Base-by-base conservation (phyloP, 352 stramenopile genomes). In the Detonula confervacea region DNA sequence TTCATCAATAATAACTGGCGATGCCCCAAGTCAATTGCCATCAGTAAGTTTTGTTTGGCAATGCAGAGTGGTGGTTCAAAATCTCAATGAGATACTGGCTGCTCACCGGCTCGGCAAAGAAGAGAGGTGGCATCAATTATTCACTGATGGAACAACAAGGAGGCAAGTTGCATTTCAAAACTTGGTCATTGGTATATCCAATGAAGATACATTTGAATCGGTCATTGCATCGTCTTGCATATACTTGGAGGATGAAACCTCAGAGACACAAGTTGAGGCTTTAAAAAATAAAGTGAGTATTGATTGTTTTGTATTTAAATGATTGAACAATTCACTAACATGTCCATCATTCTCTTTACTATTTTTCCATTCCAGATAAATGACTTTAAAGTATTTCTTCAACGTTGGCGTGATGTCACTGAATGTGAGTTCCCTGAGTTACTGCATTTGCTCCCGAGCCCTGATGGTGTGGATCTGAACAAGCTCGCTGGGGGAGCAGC, bases 31-130 rank as follows among this genome's bases (percentile, higher is more conserved):
- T 5, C 1, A 49, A 4, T 14, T 49, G 11, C 39, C 39, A 49
- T 49, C 39, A 49, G 16, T 72, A 1, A 24, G 35, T 62, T 62
- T 44, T 30, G 8, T 46, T 49, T 24, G 24, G 2, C n/a, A 59
- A 11, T 47, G 8, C 25, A 1, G 46, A 20, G 12, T 37, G 1
- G 22, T 54, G 1, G 11, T 60, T 51, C 46, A 39, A 11, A 62
- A 27, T 11, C 14, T 72, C 1, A 39, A 22, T 9, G 24, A 60
- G 25, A 29, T 54, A 12, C 6, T 72, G 14, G 27, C 46, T 35
- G 63, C 63, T 27, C 62, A 62, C 27, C 5, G 22, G 16, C 44
- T 72, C 9, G 20, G 9, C 5, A 72, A 72, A 72, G 63, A 25
- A 24, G n/a, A 60, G 18, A 51, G n/a, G 7, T 72, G 63, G 63